Evolutionary conservation across 768 basidiomycete genomes (phyloP).

Genomic region (Tylopilus vinaceipallidus): DNA sequence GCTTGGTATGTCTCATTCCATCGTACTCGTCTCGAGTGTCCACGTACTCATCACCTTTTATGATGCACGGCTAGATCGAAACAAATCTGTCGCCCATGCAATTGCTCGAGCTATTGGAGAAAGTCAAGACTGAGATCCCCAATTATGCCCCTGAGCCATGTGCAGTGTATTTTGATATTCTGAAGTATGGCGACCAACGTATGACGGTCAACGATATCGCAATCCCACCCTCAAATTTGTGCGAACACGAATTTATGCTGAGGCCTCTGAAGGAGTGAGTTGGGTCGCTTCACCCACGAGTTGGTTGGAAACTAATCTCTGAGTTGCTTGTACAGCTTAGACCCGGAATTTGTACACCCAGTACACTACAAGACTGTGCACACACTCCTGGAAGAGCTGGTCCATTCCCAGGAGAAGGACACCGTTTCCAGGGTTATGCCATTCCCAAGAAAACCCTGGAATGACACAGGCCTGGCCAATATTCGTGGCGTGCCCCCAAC

Average conservation of each 20-base stretch:
- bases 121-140: slow-evolving; percentile 73
- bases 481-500: slow-evolving; percentile 19
- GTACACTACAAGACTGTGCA: slow-evolving; percentile 44
- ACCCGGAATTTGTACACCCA: slow-evolving; percentile 74
- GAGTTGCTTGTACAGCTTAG: slow-evolving; percentile 54
- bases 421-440: slow-evolving; percentile 74
- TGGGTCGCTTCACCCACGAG: background rate
- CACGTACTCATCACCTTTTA: slow-evolving; percentile 25
- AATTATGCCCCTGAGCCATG: too few species aligned
- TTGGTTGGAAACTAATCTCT: background rate
- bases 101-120: slow-evolving; percentile 69
- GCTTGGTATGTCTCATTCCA: slow-evolving; percentile 73
- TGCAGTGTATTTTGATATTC: slow-evolving; percentile 84
- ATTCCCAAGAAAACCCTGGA: slow-evolving; percentile 46
- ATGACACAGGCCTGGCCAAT: slow-evolving; percentile 3
- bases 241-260: slow-evolving; percentile 90
- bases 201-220: too few species aligned
- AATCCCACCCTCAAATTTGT: slow-evolving; percentile 78
- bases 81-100: slow-evolving; percentile 61
- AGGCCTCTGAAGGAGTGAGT: slow-evolving; percentile 81
- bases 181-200: slow-evolving; percentile 74
- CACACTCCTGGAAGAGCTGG: slow-evolving; percentile 43
- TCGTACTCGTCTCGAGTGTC: slow-evolving; percentile 13
- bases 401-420: slow-evolving; percentile 30
- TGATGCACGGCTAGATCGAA: slow-evolving; percentile 63